phyloP scores from a whole-genome alignment of 306 rosid species.

The Pterocarpus santalinus region DNA sequence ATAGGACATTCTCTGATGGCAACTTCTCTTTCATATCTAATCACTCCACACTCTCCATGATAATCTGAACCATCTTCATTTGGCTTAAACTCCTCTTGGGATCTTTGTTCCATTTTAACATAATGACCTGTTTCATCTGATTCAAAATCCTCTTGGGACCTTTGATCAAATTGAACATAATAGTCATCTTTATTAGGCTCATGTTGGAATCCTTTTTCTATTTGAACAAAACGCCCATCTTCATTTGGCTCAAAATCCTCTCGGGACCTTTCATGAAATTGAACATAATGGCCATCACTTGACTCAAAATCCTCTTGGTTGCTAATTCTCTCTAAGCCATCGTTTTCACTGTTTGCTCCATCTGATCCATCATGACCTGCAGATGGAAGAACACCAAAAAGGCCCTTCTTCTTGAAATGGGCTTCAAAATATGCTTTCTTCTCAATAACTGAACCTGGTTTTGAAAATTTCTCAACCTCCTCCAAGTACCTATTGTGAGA shows the following conservation, averaged over 20 bases:
- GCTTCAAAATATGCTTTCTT: conserved; percentile 84
- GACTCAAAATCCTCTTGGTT: conserved; percentile 57
- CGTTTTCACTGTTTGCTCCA: conserved; percentile 50
- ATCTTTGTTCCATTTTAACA: conserved; percentile 43
- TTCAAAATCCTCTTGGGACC: conserved; percentile 26
- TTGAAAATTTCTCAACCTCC: conserved; percentile 81
- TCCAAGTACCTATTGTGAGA: conserved; percentile 80
- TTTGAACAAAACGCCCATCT: conserved; percentile 28
- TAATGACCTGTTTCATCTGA: background rate
- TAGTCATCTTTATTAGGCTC: conserved; percentile 52
- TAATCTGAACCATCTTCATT: conserved; percentile 50
- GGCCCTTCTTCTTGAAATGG: conserved; percentile 79
- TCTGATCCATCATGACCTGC: conserved; percentile 41
- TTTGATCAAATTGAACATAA: conserved; percentile 38
- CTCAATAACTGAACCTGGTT: conserved; percentile 76
- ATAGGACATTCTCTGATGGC: conserved; percentile 44
- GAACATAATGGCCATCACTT: conserved; percentile 50
- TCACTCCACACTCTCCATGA: conserved; percentile 49
- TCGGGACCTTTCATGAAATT: conserved; percentile 27
- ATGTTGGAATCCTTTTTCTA: conserved; percentile 40
- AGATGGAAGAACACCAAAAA: conserved; percentile 52
- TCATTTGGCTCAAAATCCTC: conserved; percentile 41
- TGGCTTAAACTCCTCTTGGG: conserved; percentile 31
- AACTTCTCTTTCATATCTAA: conserved; percentile 51
- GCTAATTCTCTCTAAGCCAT: conserved; percentile 47